Percentiles rank a stretch among this genome's conserved stretches.
phyloP scores from a whole-genome alignment of 129 eudicot species.

The Cynara cardunculus region DNA sequence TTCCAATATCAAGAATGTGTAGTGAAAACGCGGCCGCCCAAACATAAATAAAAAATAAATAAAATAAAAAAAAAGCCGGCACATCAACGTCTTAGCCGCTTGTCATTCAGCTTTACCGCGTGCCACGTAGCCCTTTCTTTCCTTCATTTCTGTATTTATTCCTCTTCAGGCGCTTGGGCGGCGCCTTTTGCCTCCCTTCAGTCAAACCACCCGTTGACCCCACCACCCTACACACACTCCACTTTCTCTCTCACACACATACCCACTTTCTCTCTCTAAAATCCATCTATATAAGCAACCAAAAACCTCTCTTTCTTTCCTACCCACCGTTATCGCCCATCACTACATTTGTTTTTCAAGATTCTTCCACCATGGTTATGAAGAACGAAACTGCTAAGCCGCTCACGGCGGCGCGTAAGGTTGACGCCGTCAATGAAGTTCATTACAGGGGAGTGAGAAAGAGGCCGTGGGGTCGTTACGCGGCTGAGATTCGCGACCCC shows the following conservation, averaged over 20 bases:
- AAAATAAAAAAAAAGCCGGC: slow-evolving; percentile 42
- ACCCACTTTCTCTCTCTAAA: background rate
- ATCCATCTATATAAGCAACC: background rate
- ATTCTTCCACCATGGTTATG: slow-evolving; percentile 34
- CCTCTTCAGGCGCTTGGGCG: slow-evolving; percentile 43
- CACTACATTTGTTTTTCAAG: background rate
- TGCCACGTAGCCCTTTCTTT: slow-evolving; percentile 41
- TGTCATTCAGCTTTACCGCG: slow-evolving; percentile 42
- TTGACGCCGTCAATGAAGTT: slow-evolving; percentile 29
- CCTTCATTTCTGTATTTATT: background rate
- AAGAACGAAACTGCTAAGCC: slow-evolving; percentile 33
- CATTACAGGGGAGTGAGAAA: slow-evolving; percentile 72
- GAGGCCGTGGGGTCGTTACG: slow-evolving; percentile 90
- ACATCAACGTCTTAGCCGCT: slow-evolving; percentile 48
- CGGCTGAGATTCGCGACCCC: slow-evolving; percentile 81
- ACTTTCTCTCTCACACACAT: background rate
- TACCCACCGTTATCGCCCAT: background rate
- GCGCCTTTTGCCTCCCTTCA: slow-evolving; percentile 46
- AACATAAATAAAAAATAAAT: background rate
- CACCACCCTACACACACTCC: slow-evolving; percentile 7
- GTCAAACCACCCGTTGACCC: slow-evolving; percentile 55
- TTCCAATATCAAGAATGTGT: background rate
- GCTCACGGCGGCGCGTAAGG: background rate
- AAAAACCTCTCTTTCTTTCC: background rate
- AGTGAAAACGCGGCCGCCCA: slow-evolving; percentile 28